Percentiles rank a stretch among this genome's conserved stretches.
phyloP scores from a whole-genome alignment of 805 yeast genomes.

The Ogataea paraovalis region DNA sequence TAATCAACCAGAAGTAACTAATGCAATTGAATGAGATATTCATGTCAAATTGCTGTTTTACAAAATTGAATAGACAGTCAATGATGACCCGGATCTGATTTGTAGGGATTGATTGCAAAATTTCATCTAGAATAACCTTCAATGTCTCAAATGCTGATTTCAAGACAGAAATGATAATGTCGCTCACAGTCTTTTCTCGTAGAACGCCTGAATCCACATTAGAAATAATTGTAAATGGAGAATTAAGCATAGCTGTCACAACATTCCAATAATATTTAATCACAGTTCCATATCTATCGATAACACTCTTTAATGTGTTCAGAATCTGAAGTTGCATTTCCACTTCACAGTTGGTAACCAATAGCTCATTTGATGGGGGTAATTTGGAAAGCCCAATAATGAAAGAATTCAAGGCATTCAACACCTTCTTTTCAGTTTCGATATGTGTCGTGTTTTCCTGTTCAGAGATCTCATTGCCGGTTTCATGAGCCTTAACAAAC shows the following conservation, averaged over 20 bases:
- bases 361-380: constrained; percentile 36
- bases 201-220: constrained; percentile 18
- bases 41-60: constrained; percentile 65
- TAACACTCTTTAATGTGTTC: constrained; percentile 62
- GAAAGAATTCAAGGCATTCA: constrained; percentile 45
- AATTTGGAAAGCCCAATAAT: constrained; percentile 39
- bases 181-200: constrained; percentile 35
- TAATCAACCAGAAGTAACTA: constrained; percentile 87
- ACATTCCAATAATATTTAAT: constrained; percentile 62
- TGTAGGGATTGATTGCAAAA: constrained; percentile 66
- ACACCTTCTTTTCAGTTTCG: constrained; percentile 43
- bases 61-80: constrained; percentile 69
- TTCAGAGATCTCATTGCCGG: constrained; percentile 1
- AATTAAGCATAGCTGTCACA: constrained; percentile 57
- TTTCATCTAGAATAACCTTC: constrained; percentile 82
- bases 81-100: constrained; percentile 61
- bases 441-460: constrained; percentile 10
- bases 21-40: constrained; percentile 89
- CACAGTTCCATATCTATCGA: constrained; percentile 71
- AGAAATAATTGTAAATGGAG: constrained; percentile 49
- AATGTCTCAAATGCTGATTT: constrained; percentile 77
- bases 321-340: constrained; percentile 63
- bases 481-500: constrained; percentile 19
- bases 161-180: constrained; percentile 48
- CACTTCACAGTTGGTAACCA: constrained; percentile 54